Conservation (phyloP, 768 basidiomycete genomes). For the Suillus subalutaceus region DNA sequence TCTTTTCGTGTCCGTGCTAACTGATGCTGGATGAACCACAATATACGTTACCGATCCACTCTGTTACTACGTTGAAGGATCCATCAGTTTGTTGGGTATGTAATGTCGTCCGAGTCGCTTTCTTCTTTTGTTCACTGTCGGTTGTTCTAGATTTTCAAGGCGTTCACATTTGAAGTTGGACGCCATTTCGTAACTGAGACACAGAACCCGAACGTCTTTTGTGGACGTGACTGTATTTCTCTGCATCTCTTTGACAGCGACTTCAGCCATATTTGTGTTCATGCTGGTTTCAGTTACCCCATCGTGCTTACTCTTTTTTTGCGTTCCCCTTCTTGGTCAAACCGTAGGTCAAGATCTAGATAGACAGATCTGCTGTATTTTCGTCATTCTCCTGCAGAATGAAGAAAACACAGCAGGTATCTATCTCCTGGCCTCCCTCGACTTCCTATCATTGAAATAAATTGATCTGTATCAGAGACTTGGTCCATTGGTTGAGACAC, state of each 20-base stretch:
- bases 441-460: constrained; percentile 46
- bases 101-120: neutral
- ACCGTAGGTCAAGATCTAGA: constrained; percentile 4
- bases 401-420: constrained; percentile 21
- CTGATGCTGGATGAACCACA: neutral
- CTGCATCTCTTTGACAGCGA: neutral
- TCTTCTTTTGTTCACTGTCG: neutral
- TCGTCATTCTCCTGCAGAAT: neutral
- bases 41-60: neutral
- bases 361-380: too few relatives aligned
- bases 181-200: neutral
- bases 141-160: neutral
- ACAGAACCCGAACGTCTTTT: neutral
- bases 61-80: neutral
- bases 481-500: constrained; percentile 41
- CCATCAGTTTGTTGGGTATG: neutral
- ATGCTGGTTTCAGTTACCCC: constrained; percentile 7
- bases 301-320: constrained; percentile 3
- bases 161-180: neutral
- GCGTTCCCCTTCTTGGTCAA: constrained; percentile 6
- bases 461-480: constrained; percentile 42
- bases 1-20: neutral
- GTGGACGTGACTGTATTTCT: neutral
- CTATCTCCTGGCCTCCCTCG: constrained; percentile 45
- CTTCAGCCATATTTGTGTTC: neutral